Evolutionary conservation across 495 filamentous ascomycete genomes (phyloP).

Genomic region (Penicillium cinerascens): DNA sequence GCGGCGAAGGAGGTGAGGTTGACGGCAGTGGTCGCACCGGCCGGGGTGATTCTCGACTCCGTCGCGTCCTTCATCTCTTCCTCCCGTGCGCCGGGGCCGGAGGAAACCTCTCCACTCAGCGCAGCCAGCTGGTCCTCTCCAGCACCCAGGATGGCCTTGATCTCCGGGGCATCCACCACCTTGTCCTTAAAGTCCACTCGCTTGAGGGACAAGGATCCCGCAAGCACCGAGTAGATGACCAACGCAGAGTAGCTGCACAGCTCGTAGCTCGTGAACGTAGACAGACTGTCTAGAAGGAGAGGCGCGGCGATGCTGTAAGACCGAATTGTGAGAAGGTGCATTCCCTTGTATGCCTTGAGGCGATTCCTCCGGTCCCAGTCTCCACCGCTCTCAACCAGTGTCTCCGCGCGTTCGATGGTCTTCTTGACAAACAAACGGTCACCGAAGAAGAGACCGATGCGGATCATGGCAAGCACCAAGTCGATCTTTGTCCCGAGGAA

Average conservation of each 20-base stretch:
- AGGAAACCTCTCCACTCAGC: conserved; percentile 66
- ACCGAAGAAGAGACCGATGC: conserved; percentile 91
- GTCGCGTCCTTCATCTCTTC: conserved; percentile 71
- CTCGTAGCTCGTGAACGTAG: conserved; percentile 98
- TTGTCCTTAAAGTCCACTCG: conserved; percentile 98
- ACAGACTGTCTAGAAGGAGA: conserved; percentile 89
- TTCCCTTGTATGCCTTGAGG: conserved; percentile 95
- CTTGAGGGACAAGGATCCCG: conserved; percentile 90
- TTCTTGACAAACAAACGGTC: conserved; percentile 90
- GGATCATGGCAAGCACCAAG: conserved; percentile 90
- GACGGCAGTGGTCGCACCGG: conserved; percentile 60
- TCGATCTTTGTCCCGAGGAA: conserved; percentile 96
- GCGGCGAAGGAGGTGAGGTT: conserved; percentile 80
- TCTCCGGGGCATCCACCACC: conserved; percentile 96
- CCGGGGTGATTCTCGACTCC: conserved; percentile 50
- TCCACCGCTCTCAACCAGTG: conserved; percentile 86
- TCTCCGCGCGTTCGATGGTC: conserved; percentile 84
- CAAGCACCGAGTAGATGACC: conserved; percentile 92
- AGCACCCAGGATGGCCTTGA: conserved; percentile 90
- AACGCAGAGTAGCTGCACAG: conserved; percentile 92
- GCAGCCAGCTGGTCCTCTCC: conserved; percentile 82
- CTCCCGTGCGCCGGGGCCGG: conserved; percentile 73
- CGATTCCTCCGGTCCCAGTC: conserved; percentile 98
- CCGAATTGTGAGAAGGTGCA: conserved; percentile 86
- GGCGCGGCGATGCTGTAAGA: conserved; percentile 88